Evolutionary conservation across 176 grass and related monocot species (phyloP).

Genomic region (Puccinellia tenuiflora): DNA sequence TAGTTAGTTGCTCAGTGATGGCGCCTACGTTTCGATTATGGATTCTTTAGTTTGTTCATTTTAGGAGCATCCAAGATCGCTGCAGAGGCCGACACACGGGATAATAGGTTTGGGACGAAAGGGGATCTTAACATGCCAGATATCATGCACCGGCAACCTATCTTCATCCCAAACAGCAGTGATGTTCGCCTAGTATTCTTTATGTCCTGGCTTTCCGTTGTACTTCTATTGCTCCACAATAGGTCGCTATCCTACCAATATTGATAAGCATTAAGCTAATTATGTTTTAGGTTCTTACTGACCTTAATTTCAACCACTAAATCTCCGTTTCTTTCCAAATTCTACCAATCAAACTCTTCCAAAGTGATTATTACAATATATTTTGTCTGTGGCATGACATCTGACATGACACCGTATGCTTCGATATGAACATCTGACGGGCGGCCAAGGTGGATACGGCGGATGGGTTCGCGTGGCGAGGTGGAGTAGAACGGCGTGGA

Average conservation of each 20-base stretch:
- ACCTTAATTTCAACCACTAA: neutral
- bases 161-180: neutral
- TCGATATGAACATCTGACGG: neutral
- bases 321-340: neutral
- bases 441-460: too few relatives aligned
- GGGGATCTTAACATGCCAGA: conserved; percentile 2
- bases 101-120: conserved; percentile 22
- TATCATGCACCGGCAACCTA: neutral
- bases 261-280: neutral
- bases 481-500: too few relatives aligned
- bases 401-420: neutral
- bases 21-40: neutral
- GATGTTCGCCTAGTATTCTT: neutral
- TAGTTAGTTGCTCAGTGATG: neutral
- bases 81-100: neutral
- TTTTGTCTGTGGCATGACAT: neutral
- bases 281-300: neutral
- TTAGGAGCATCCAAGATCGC: conserved; percentile 24
- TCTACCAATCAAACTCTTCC: neutral
- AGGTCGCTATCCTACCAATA: neutral
- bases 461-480: too few relatives aligned
- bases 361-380: neutral
- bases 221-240: neutral
- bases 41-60: conserved; percentile 21
- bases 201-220: neutral